Conservation (phyloP, 1,139 yeast species). For the Sugiyamaella pinicola region DNA sequence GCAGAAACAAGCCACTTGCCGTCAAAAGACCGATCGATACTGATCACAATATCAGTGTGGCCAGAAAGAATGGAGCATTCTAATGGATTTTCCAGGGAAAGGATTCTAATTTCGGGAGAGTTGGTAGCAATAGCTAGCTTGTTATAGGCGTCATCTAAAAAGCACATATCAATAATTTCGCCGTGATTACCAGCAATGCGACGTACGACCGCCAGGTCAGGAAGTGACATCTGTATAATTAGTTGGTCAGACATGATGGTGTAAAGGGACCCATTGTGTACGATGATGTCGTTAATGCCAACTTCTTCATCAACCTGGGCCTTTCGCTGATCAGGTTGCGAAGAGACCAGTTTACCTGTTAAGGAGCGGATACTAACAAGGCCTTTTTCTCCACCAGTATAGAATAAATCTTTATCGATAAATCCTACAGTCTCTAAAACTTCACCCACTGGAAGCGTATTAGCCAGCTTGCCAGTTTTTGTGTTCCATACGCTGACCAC, state of each 20-base stretch:
- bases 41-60: slow-evolving; percentile 81
- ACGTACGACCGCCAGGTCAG: slow-evolving; percentile 49
- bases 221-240: slow-evolving; percentile 52
- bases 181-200: slow-evolving; percentile 93
- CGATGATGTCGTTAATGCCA: slow-evolving; percentile 51
- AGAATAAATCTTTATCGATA: slow-evolving; percentile 45
- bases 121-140: slow-evolving; percentile 85
- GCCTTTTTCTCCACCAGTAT: slow-evolving; percentile 83
- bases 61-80: slow-evolving; percentile 72
- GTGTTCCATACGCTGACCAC: slow-evolving; percentile 64
- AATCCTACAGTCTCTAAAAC: slow-evolving; percentile 85
- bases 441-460: slow-evolving; percentile 72
- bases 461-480: slow-evolving; percentile 53
- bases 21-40: slow-evolving; percentile 73
- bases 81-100: slow-evolving; percentile 51
- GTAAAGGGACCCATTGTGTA: slow-evolving; percentile 34
- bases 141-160: slow-evolving; percentile 48
- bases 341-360: slow-evolving; percentile 20
- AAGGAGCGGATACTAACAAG: slow-evolving; percentile 63
- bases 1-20: slow-evolving; percentile 92
- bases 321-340: slow-evolving; percentile 19
- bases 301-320: slow-evolving; percentile 62
- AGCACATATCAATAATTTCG: slow-evolving; percentile 80
- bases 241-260: slow-evolving; percentile 83
- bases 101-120: slow-evolving; percentile 83